Evolutionary conservation across 2,329 filamentous ascomycete species (phyloP), one percentile per base, ranked within the genome.

Genomic region (Stagonosporopsis chrysanthemi): DNA sequence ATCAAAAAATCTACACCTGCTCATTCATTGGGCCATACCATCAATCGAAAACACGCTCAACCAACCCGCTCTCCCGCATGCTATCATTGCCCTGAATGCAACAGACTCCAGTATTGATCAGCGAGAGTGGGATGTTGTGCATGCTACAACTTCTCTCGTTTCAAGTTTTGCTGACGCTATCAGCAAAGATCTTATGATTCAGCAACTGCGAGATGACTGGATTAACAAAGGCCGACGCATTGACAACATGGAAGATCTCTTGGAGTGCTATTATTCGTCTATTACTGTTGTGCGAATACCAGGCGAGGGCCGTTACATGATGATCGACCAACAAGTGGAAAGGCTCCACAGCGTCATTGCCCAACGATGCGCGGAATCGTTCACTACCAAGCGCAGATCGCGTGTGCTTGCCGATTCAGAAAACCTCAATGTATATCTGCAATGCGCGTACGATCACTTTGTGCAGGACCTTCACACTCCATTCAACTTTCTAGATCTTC

Each of bases 61-160:
- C 57, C 83, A 86, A 59, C 83, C 83, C 0, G 78, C 80, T 2
- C 75, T 86, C 5, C 83, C 83, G 3, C 81, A 84, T 62, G 83
- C 81, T 7, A 78, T 86, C 47, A 81, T 86, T 38, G 82, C 81
- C 0, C 72, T 86, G 36, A 84, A 84, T 64, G 78, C 77, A 1
- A 75, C 77, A 0, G 77, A 82, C 6, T 63, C 69, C 35, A 70
- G 70, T 33, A 70, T 79, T 3, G 70, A 78, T 33, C 69, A 11
- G 71, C 77, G 12, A 5, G 43, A 60, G 19, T 45, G 43, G 43
- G 43, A 45, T 6, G 15, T 19, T 19, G 1, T 6, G 6, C 22
- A 45, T 12, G 43, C 43, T 4, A 45, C 28, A 14, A 15, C 8
- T 6, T 12, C 5, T 14, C 15, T 35, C 11, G 5, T 35, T 3